A percentile compares a stretch with the other conserved stretches of the same genome.
These are phyloP conservation scores for Amanita polypyramis DNA, from an alignment of 768 basidiomycete species.

Conservation along the genomic window DNA sequence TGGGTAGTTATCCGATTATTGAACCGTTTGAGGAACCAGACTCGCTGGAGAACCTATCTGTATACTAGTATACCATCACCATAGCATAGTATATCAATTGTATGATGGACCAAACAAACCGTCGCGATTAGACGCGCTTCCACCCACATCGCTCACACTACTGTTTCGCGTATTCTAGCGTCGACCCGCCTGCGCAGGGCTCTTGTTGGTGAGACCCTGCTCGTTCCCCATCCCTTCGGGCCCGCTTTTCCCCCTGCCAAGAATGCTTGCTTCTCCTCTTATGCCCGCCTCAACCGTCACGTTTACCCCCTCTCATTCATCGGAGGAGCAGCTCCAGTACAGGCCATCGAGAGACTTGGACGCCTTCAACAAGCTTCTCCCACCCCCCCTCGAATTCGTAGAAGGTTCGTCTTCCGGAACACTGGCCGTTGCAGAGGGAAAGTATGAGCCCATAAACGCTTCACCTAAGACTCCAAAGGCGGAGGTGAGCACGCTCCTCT, in stretches of 20 bases:
- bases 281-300: conserved; percentile 31
- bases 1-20: too few species aligned
- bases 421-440: conserved; percentile 60
- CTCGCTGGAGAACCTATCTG: too few species aligned
- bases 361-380: conserved; percentile 67
- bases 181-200: not conserved
- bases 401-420: conserved; percentile 77
- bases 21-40: too few species aligned
- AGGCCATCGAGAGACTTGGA: conserved; percentile 64
- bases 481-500: conserved; percentile 31
- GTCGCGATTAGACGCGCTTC: not conserved
- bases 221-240: not conserved
- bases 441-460: conserved; percentile 75
- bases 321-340: conserved; percentile 46
- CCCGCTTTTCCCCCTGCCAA: conserved; percentile 10
- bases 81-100: too few species aligned
- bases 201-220: not conserved
- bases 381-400: conserved; percentile 73
- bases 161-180: not conserved
- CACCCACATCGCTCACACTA: not conserved
- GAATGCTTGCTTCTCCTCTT: conserved; percentile 63
- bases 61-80: too few species aligned
- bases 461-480: conserved; percentile 40
- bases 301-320: conserved; percentile 37
- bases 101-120: not conserved